Evolutionary conservation across 2,329 filamentous ascomycete genomes (phyloP).

Genomic region (Aspergillus udagawae): DNA sequence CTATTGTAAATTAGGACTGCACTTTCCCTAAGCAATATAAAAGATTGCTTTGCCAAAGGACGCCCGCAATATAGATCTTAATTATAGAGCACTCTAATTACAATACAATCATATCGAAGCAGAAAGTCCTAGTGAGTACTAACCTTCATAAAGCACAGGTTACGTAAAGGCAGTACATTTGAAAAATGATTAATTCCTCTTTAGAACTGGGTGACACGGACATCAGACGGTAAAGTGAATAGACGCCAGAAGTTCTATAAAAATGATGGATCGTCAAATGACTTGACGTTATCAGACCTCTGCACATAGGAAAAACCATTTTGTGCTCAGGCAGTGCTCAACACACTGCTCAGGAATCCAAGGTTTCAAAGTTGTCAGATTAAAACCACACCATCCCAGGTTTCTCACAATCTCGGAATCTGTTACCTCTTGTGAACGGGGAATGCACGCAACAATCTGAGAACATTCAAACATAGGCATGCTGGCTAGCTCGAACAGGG

Average conservation of each 20-base stretch:
- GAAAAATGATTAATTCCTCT: neutral
- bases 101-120: neutral
- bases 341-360: constrained; percentile 56
- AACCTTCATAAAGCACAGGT: neutral
- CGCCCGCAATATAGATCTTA: too few species aligned
- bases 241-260: neutral
- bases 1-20: neutral
- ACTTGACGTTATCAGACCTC: constrained; percentile 57
- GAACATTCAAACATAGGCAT: constrained; percentile 67
- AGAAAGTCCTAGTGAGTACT: neutral
- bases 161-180: neutral
- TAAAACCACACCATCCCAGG: constrained; percentile 90
- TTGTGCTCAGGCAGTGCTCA: constrained; percentile 64
- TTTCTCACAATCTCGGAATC: constrained; percentile 69
- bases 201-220: neutral
- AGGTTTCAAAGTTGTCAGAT: constrained; percentile 71
- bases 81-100: too few species aligned
- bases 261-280: constrained; percentile 1
- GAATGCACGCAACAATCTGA: constrained; percentile 75
- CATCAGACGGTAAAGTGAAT: neutral
- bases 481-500: constrained; percentile 82
- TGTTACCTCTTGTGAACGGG: constrained; percentile 61
- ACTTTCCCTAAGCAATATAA: neutral
- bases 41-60: neutral
- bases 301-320: constrained; percentile 86